Base-by-base conservation (phyloP, 768 basidiomycete genomes). In the Auriscalpium microsporum region DNA sequence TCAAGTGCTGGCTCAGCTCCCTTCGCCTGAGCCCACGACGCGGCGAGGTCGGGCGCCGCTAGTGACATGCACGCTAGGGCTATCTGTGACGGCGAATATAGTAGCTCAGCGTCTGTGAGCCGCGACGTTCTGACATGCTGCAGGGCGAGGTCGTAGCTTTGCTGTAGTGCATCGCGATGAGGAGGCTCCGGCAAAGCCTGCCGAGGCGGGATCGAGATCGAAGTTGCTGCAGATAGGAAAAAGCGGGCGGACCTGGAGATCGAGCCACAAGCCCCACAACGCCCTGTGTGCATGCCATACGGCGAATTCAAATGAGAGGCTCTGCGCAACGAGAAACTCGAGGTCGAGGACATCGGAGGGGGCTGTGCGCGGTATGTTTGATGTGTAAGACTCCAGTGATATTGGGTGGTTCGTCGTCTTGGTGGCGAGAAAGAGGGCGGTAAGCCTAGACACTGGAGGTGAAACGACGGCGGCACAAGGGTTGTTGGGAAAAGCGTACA, bases 381-480 rank as follows among this genome's bases (percentile, higher is more conserved):
- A 73, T 0, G 87, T 85, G 70, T 94, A 98, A 2, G 79, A 72
- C 59, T 95, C 93, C 58, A 99, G 75, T 3, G 90, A 83, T 58
- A 97, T 90, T 1, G 90, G 87, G 62, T 88, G 83, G 63, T 98
- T 97, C n/a, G 92, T 94, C 7, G 96, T 98, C 74, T 99, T 99
- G 19, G 93, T 87, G 0, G 96, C 94, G 50, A 99, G 80, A 66
- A 96, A 99, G 17, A 99, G 74, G 10, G 94, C 85, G 0, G 96
- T 97, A 50, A 97, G 76, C 94, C 95, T 99, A 40, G 8, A n/a
- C 14, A 33, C 21, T 45, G 51, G 19, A 19, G 13, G 45, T 46
- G 52, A n/a, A 16, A 13, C 45, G 36, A 51, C 21, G 35, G 36
- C 51, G 37, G 16, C n/a, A 48, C 10, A 23, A 49, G 14, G 9